These are phyloP conservation scores for Polytrichum formosum DNA, from an alignment of 225 moss, liverwort and hornwort species.

Conservation along the genomic window DNA sequence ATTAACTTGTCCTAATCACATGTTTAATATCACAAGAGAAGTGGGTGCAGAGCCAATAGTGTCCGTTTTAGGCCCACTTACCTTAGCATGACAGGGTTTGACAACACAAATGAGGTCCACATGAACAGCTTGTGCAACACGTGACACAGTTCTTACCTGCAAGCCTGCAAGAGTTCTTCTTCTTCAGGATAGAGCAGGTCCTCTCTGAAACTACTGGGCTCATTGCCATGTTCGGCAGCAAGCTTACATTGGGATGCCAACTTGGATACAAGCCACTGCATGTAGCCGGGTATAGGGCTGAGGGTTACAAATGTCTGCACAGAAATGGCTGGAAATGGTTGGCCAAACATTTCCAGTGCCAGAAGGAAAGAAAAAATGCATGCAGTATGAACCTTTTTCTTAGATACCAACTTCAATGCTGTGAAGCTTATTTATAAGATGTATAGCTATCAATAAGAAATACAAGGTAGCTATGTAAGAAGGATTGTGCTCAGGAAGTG, in stretches of 20 bases:
- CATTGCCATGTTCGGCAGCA: slow-evolving; percentile 27
- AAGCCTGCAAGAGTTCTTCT: slow-evolving; percentile 43
- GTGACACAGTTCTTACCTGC: slow-evolving; percentile 31
- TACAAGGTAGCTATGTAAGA: background rate
- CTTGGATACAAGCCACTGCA: slow-evolving; percentile 79
- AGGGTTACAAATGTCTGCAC: slow-evolving; percentile 87
- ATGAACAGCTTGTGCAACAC: background rate
- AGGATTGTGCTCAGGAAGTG: background rate
- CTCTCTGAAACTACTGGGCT: slow-evolving; percentile 57
- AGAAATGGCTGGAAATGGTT: background rate
- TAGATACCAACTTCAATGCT: no score
- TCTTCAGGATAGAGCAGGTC: slow-evolving; percentile 61
- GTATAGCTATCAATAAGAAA: background rate
- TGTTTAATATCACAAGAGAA: no score
- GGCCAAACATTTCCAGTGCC: background rate
- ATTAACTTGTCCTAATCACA: no score
- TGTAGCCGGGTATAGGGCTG: slow-evolving; percentile 88
- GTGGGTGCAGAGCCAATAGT: no score
- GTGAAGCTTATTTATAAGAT: no score
- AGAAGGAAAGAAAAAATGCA: background rate
- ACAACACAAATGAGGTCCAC: no score
- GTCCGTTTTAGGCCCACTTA: no score
- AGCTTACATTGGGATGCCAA: slow-evolving; percentile 67
- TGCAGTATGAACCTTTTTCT: no score
- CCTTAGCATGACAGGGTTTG: no score